Evolutionary conservation across 2,329 filamentous ascomycete genomes (phyloP).

Genomic region (Cadophora luteo-olivacea): DNA sequence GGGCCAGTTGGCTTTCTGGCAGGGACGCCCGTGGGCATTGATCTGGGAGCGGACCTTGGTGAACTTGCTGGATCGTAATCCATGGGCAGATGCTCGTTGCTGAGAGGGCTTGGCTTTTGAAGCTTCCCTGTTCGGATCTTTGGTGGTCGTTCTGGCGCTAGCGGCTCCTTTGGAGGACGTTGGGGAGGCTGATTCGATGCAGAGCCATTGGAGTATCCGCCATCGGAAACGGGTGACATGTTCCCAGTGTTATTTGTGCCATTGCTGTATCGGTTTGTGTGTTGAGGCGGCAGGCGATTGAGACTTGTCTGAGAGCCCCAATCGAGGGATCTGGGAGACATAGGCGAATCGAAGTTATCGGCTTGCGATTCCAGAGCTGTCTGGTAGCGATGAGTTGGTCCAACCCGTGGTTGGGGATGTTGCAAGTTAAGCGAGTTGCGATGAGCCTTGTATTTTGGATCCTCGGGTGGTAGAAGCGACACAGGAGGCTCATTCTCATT

Average conservation of each 20-base stretch:
- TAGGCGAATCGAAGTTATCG: conserved; percentile 65
- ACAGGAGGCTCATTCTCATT: conserved; percentile 36
- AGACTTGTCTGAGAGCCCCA: conserved; percentile 69
- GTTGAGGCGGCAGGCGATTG: conserved; percentile 55
- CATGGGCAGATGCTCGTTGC: conserved; percentile 54
- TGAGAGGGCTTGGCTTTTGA: conserved; percentile 60
- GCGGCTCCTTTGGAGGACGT: conserved; percentile 67
- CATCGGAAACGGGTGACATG: conserved; percentile 43
- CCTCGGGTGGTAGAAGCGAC: conserved; percentile 53
- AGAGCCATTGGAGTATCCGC: conserved; percentile 39
- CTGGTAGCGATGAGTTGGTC: conserved; percentile 76
- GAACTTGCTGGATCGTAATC: conserved; percentile 37
- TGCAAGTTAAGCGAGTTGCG: conserved; percentile 81
- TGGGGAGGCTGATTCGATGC: conserved; percentile 54
- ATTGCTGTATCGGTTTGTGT: conserved; percentile 57
- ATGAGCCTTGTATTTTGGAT: conserved; percentile 83
- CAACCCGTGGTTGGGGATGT: conserved; percentile 78
- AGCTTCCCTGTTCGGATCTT: conserved; percentile 57
- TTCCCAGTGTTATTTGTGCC: conserved; percentile 41
- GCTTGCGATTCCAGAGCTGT: conserved; percentile 77
- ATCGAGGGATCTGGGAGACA: conserved; percentile 65
- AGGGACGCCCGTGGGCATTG: conserved; percentile 41
- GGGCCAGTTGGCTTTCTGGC: conserved; percentile 45
- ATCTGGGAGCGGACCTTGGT: conserved; percentile 37
- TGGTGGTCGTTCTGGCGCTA: conserved; percentile 56